Conservation (phyloP, 257 asterid genomes). For the Fraxinus americana region DNA sequence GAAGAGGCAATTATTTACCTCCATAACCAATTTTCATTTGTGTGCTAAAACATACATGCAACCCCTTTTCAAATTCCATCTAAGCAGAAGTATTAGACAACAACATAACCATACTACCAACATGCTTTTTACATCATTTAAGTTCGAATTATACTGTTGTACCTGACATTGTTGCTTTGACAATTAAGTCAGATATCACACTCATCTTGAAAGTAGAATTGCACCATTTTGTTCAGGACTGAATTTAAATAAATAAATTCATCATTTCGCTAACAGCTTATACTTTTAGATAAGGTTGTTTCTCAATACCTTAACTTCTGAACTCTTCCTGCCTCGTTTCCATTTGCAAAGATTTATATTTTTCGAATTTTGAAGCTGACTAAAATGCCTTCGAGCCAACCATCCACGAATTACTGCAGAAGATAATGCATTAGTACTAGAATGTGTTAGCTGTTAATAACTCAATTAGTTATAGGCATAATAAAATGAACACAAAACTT, state of each 20-base stretch:
- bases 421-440: constrained; percentile 1
- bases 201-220: not conserved
- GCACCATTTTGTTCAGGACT: not conserved
- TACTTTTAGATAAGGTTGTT: not conserved
- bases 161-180: not conserved
- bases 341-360: constrained; percentile 31
- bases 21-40: constrained; percentile 11
- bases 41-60: not conserved
- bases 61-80: not conserved
- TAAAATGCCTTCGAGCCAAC: constrained; percentile 61
- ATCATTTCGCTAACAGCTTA: not conserved
- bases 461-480: constrained; percentile 14
- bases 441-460: not conserved
- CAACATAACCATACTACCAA: not conserved
- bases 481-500: constrained; percentile 19
- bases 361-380: constrained; percentile 40
- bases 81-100: not conserved
- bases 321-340: constrained; percentile 45
- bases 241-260: not conserved
- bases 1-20: not conserved
- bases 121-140: not conserved
- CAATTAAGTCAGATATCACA: not conserved
- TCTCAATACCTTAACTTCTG: constrained; percentile 65
- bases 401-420: constrained; percentile 80
- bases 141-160: not conserved